phyloP scores from a whole-genome alignment of 345 rosid genomes.

The Boechera divaricarpa region DNA sequence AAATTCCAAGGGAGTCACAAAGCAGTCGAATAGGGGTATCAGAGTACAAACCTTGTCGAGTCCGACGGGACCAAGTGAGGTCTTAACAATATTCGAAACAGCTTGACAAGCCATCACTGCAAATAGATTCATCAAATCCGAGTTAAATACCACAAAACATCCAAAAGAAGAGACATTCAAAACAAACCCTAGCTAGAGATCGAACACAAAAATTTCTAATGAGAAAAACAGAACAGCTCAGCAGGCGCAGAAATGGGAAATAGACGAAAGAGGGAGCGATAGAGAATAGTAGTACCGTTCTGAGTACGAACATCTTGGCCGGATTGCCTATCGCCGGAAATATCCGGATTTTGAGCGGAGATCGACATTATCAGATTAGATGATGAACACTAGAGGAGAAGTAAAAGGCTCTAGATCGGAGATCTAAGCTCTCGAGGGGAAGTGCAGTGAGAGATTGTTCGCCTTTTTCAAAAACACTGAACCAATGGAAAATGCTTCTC shows the following conservation, averaged over 20 bases:
- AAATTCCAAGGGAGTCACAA: neutral
- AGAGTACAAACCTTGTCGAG: constrained; percentile 78
- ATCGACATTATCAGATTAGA: constrained; percentile 56
- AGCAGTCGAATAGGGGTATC: neutral
- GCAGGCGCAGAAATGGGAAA: neutral
- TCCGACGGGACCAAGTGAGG: constrained; percentile 97
- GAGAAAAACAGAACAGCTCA: neutral
- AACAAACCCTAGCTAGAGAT: constrained; percentile 43
- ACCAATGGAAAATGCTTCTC: constrained; percentile 40
- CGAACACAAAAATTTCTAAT: constrained; percentile 5
- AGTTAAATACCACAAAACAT: constrained; percentile 4
- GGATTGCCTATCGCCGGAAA: constrained; percentile 87
- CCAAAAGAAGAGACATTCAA: neutral
- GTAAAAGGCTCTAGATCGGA: constrained; percentile 46
- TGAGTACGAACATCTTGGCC: constrained; percentile 98
- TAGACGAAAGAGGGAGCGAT: neutral
- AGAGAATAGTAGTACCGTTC: constrained; percentile 58
- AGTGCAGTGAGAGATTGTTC: constrained; percentile 21
- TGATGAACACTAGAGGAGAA: neutral
- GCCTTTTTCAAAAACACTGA: neutral
- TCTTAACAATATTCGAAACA: constrained; percentile 90
- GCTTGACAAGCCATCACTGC: constrained; percentile 97
- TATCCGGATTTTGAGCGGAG: constrained; percentile 71
- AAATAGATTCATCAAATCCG: neutral
- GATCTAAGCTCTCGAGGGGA: constrained; percentile 31